These are phyloP conservation scores for Globisporangium solare DNA, from an alignment of 352 stramenopile genomes.

Conservation along the genomic window DNA sequence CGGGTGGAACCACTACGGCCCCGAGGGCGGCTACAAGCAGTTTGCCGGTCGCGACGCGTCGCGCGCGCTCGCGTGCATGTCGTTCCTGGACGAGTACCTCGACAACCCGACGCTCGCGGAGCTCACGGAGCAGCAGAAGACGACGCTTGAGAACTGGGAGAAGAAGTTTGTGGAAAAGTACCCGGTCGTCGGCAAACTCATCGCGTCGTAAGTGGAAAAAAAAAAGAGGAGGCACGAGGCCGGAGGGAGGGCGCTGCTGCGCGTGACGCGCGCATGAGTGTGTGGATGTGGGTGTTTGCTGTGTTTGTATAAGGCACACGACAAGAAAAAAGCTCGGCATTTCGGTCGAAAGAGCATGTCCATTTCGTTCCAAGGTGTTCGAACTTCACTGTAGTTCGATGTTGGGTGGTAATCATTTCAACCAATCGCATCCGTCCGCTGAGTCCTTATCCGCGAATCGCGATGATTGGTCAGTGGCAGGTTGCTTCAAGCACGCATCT, in stretches of 20 bases:
- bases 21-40: conserved; percentile 91
- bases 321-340: neutral
- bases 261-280: neutral
- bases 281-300: neutral
- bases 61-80: conserved; percentile 94
- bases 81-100: conserved; percentile 91
- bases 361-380: too few species aligned
- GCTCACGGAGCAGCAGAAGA: conserved; percentile 90
- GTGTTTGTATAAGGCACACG: too few species aligned
- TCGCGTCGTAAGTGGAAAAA: conserved; percentile 12
- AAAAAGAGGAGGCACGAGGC: neutral
- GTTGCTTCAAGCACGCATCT: too few species aligned
- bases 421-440: too few species aligned
- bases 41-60: conserved; percentile 96
- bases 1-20: conserved; percentile 91
- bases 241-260: neutral
- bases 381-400: too few species aligned
- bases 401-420: too few species aligned
- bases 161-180: conserved; percentile 95
- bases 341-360: too few species aligned
- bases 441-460: too few species aligned
- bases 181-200: conserved; percentile 88
- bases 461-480: too few species aligned
- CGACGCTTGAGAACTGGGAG: conserved; percentile 95
- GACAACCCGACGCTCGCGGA: conserved; percentile 90